Evolutionary conservation across 140 eudicot genomes (phyloP).

Genomic region (Bidens hawaiensis): DNA sequence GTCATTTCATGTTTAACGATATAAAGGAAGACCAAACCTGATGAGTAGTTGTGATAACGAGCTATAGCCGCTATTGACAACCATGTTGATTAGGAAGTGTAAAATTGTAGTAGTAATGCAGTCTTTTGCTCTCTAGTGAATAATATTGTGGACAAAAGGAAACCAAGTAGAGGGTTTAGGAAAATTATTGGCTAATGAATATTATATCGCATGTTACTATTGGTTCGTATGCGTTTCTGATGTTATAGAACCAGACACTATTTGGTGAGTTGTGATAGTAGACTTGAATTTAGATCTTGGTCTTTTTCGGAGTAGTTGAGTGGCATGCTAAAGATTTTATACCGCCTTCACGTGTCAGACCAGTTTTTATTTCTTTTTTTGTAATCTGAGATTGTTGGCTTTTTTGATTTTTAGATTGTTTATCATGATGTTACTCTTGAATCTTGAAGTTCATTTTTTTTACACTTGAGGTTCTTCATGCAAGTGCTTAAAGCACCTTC

Average conservation of each 20-base stretch:
- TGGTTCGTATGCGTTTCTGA: background rate
- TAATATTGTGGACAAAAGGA: background rate
- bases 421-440: background rate
- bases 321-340: background rate
- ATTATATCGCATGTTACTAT: background rate
- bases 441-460: background rate
- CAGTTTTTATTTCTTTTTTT: background rate
- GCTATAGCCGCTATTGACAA: no score
- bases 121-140: background rate
- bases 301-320: background rate
- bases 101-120: background rate
- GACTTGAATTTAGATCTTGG: background rate
- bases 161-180: background rate
- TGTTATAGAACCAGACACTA: background rate
- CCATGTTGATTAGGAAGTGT: constrained; percentile 6
- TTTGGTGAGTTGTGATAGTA: background rate
- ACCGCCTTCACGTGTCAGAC: background rate
- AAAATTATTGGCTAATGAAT: background rate
- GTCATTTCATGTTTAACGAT: no score
- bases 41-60: no score
- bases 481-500: background rate
- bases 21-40: no score
- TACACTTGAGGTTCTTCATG: background rate
- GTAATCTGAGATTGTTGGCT: background rate
- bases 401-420: background rate